Evolutionary conservation across 2,329 filamentous ascomycete genomes (phyloP).

Genomic region (Leptographium procerum): DNA sequence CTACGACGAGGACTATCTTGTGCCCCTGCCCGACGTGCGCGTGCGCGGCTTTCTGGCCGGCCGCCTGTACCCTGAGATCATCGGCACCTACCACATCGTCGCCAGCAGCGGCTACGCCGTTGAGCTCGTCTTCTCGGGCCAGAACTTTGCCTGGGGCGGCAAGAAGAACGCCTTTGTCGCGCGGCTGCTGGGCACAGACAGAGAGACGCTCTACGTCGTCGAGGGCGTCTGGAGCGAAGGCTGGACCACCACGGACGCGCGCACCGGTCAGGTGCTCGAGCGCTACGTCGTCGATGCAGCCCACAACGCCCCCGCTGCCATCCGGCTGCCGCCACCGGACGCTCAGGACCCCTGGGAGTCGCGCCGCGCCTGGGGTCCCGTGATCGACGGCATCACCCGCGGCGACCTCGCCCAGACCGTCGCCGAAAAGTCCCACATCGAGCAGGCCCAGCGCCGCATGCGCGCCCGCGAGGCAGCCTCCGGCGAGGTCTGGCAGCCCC

Average conservation of each 20-base stretch:
- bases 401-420: slow-evolving; percentile 66
- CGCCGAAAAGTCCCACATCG: slow-evolving; percentile 65
- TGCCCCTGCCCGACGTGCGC: slow-evolving; percentile 36
- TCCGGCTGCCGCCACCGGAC: slow-evolving; percentile 39
- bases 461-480: slow-evolving; percentile 52
- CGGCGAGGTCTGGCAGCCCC: slow-evolving; percentile 29
- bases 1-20: slow-evolving; percentile 35
- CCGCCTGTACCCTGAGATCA: slow-evolving; percentile 36
- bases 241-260: slow-evolving; percentile 23
- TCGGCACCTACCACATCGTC: slow-evolving; percentile 32
- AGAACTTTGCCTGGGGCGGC: slow-evolving; percentile 28
- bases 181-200: slow-evolving; percentile 19
- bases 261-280: slow-evolving; percentile 22
- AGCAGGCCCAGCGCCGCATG: slow-evolving; percentile 69
- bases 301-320: slow-evolving; percentile 20
- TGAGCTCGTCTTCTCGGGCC: slow-evolving; percentile 35
- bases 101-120: slow-evolving; percentile 33
- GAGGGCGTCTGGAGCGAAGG: slow-evolving; percentile 32
- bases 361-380: slow-evolving; percentile 66
- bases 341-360: slow-evolving; percentile 73
- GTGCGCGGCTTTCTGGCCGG: slow-evolving; percentile 36
- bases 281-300: slow-evolving; percentile 24
- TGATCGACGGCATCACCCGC: slow-evolving; percentile 58
- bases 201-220: slow-evolving; percentile 25
- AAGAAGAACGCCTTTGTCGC: slow-evolving; percentile 36